These are phyloP conservation scores for Agaricales sp. DNA, from an alignment of 1,284 basidiomycete genomes.

Conservation along the genomic window DNA sequence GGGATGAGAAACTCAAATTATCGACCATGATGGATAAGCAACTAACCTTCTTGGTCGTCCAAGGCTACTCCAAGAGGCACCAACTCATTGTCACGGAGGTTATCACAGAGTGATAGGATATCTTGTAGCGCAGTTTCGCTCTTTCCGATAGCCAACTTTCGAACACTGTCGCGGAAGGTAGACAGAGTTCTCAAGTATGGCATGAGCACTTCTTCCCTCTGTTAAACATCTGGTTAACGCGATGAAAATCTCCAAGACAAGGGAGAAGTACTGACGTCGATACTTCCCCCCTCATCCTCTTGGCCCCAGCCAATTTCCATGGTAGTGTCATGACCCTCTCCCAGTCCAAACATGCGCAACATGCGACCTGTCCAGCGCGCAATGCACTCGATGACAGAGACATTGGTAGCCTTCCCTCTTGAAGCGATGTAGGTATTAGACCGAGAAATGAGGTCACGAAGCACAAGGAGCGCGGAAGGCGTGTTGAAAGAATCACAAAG, in stretches of 20 bases:
- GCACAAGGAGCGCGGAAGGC: slow-evolving; percentile 66
- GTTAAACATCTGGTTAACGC: slow-evolving; percentile 9
- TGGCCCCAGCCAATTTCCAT: slow-evolving; percentile 68
- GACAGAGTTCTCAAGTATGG: slow-evolving; percentile 85
- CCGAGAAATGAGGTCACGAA: slow-evolving; percentile 80
- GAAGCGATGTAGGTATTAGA: slow-evolving; percentile 84
- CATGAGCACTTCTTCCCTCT: slow-evolving; percentile 83
- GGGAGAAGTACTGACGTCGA: slow-evolving; percentile 44
- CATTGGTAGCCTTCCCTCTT: slow-evolving; percentile 52
- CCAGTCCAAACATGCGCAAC: slow-evolving; percentile 93
- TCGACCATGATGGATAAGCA: slow-evolving; percentile 2
- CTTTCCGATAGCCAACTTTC: slow-evolving; percentile 71
- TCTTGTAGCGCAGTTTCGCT: slow-evolving; percentile 50
- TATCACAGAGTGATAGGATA: slow-evolving; percentile 80
- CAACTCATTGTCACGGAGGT: slow-evolving; percentile 83
- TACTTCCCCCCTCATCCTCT: slow-evolving; percentile 29
- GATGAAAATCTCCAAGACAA: not conserved
- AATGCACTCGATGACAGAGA: slow-evolving; percentile 62
- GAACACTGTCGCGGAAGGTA: slow-evolving; percentile 86
- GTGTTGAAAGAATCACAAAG: slow-evolving; percentile 99
- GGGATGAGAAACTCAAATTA: slow-evolving; percentile 6
- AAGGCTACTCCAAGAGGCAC: slow-evolving; percentile 91
- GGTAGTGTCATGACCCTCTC: slow-evolving; percentile 54
- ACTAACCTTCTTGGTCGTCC: slow-evolving; percentile 87
- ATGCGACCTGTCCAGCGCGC: slow-evolving; percentile 84